Base-by-base conservation (phyloP, 257 asterid genomes). In the Verbena officinalis region DNA sequence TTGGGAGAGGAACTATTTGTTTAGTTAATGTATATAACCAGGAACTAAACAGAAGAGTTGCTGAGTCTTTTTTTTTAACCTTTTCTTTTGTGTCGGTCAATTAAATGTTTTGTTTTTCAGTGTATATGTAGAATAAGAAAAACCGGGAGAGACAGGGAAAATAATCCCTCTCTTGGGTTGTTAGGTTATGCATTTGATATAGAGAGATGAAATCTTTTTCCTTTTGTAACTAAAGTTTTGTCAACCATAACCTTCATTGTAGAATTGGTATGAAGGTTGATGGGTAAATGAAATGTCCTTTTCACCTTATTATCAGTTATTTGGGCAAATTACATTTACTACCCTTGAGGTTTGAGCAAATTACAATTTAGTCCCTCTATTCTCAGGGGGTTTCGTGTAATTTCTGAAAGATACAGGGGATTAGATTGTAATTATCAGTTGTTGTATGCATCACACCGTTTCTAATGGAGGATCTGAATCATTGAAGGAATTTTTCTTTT, bases 111-210 rank as follows among this genome's bases (percentile, higher is more conserved):
- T 12, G 5, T 55, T 23, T n/a, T n/a, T n/a, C n/a, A n/a, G n/a
- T 75, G 62, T 64, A 75, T 67, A 54, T 54, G 60, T 68, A 76
- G 68, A 71, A 76, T 69, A 67, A 76, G 67, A 59, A 64, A 53
- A 64, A 53, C 69, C 33, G 11, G 3, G 62, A 68, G 56, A 45
- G 60, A 44, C n/a, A 14, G 44, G 73, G 61, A 31, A 27, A 59
- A 15, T 30, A 52, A 36, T 50, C 64, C 60, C 44, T 40, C 62
- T 69, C 63, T 49, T 13, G 49, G 11, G 49, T 59, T 27, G 33
- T 57, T 58, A 57, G 64, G 64, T 44, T 59, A 16, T 56, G 53
- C 50, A 50, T 56, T 39, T 24, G 49, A 46, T 17, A 12, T 38
- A 46, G 71, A 54, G 39, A 19, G 40, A 59, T 23, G 56, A 60